These are phyloP conservation scores for Pogostemon cablin DNA, from an alignment of 257 asterid genomes.

Conservation along the genomic window DNA sequence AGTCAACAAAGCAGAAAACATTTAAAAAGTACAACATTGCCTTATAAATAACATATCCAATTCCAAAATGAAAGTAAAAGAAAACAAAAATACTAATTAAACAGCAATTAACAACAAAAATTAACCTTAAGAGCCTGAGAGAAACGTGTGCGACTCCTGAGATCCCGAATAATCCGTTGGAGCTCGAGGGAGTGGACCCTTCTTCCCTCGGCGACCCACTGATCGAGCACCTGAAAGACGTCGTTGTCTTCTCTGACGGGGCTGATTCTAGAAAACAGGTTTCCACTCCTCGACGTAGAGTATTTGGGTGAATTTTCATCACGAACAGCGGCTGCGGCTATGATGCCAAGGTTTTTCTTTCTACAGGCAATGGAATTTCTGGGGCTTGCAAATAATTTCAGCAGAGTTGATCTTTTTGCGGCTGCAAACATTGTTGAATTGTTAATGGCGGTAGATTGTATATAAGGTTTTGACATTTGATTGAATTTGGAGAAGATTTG, in stretches of 20 bases:
- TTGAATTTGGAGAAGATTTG: slow-evolving; percentile 17
- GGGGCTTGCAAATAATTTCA: slow-evolving; percentile 15
- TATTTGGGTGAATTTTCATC: slow-evolving; percentile 28
- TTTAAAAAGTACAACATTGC: neutral
- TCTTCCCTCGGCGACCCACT: slow-evolving; percentile 68
- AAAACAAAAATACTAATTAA: neutral
- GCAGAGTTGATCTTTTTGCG: slow-evolving; percentile 34
- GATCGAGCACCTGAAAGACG: slow-evolving; percentile 51
- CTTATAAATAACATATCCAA: neutral
- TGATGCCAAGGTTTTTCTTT: slow-evolving; percentile 25
- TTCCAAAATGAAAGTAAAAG: neutral
- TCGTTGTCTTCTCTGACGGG: slow-evolving; percentile 44
- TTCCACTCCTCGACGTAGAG: slow-evolving; percentile 41
- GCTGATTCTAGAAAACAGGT: slow-evolving; percentile 60
- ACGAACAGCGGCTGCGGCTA: slow-evolving; percentile 17
- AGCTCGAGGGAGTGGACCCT: slow-evolving; percentile 45
- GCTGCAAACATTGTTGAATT: slow-evolving; percentile 40
- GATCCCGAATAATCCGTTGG: slow-evolving; percentile 57
- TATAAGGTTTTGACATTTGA: slow-evolving; percentile 24
- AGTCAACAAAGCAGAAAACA: slow-evolving; percentile 1
- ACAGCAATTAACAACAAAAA: neutral
- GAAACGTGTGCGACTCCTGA: slow-evolving; percentile 58
- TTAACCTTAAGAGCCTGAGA: slow-evolving; percentile 64
- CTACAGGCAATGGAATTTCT: slow-evolving; percentile 22
- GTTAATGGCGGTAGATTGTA: slow-evolving; percentile 26